phyloP scores from a whole-genome alignment of 106 monocot genomes.

The Dendrobium chrysotoxum region DNA sequence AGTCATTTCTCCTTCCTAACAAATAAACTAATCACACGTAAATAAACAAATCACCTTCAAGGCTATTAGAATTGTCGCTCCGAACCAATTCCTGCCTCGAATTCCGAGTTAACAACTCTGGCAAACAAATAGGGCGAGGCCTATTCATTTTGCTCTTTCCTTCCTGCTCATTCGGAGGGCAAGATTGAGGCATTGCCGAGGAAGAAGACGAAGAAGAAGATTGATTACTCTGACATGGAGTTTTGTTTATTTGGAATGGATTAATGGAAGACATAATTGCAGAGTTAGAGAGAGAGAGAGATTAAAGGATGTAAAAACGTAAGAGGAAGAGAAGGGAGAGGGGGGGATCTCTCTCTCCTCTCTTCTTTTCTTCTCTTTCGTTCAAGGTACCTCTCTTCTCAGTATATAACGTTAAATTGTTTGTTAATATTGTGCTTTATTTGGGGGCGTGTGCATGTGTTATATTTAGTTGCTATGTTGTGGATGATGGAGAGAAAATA shows the following conservation, averaged over 20 bases:
- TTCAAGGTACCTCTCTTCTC: background rate
- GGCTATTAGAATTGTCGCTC: background rate
- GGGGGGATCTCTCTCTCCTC: background rate
- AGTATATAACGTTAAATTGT: background rate
- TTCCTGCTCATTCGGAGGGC: background rate
- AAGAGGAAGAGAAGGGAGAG: background rate
- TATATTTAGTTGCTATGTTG: background rate
- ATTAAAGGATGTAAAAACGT: background rate
- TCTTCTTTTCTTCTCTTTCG: background rate
- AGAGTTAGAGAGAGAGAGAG: background rate
- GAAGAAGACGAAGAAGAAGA: background rate
- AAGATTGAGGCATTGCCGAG: background rate
- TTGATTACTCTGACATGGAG: background rate
- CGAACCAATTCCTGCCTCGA: background rate
- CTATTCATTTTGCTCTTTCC: background rate
- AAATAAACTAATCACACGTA: background rate
- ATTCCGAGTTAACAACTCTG: background rate
- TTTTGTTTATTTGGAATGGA: background rate
- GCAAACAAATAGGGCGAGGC: background rate
- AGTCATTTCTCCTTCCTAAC: too few species aligned
- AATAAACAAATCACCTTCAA: background rate
- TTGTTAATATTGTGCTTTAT: background rate
- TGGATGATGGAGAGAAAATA: constrained; percentile 1
- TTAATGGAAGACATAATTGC: constrained; percentile 2
- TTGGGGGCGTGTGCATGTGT: background rate